Evolutionary conservation across 257 asterid genomes (phyloP).

Genomic region (Jacaranda copaia): DNA sequence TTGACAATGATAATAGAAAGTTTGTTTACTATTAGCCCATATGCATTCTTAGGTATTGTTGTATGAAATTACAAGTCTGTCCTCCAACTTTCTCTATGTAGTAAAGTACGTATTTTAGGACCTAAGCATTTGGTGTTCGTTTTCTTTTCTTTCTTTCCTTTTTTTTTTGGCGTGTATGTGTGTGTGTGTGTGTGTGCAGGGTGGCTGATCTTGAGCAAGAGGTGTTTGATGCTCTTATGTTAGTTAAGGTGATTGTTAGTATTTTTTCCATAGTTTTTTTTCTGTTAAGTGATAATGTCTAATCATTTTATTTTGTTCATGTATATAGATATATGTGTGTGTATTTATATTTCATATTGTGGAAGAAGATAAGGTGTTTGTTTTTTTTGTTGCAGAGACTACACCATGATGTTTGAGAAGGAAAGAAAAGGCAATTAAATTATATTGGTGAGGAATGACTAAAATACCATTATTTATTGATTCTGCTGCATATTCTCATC

Average conservation of each 20-base stretch:
- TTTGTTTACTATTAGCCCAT: slow-evolving; percentile 56
- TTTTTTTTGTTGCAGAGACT: slow-evolving; percentile 61
- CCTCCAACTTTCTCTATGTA: neutral
- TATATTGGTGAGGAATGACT: slow-evolving; percentile 66
- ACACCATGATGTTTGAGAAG: slow-evolving; percentile 92
- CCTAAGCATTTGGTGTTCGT: neutral
- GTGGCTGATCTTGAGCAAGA: slow-evolving; percentile 74
- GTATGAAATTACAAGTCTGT: neutral
- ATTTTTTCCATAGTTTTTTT: neutral
- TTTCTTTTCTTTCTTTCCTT: neutral
- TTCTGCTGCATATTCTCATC: neutral
- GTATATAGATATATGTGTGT: too few relatives aligned
- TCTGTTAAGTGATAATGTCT: neutral
- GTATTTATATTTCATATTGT: neutral
- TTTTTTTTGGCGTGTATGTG: too few relatives aligned
- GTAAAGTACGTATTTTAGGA: neutral
- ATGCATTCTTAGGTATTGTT: slow-evolving; percentile 68
- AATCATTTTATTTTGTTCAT: neutral
- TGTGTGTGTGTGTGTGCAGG: slow-evolving; percentile 43
- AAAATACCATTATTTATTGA: too few relatives aligned
- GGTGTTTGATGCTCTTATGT: slow-evolving; percentile 74
- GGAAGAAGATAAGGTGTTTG: slow-evolving; percentile 46
- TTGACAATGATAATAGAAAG: neutral
- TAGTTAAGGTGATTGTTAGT: slow-evolving; percentile 68
- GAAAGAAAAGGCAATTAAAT: slow-evolving; percentile 84